Conservation (phyloP, 2,329 filamentous ascomycete species). For the Zymoseptoria crescenta region DNA sequence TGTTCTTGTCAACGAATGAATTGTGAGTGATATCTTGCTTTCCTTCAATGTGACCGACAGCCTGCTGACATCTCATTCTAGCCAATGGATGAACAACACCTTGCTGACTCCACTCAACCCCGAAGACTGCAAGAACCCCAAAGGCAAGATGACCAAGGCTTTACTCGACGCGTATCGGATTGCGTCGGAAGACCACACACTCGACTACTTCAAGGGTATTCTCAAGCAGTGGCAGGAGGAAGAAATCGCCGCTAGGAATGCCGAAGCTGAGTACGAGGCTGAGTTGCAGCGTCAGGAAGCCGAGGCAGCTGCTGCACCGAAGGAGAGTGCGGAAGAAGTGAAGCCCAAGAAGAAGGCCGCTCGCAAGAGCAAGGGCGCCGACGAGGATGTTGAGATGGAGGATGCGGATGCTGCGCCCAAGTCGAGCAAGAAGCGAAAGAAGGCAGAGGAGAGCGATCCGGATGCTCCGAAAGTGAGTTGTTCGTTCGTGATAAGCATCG, state of each 20-base stretch:
- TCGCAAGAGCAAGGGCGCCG: conserved; percentile 28
- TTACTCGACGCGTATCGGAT: conserved; percentile 72
- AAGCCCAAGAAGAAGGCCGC: conserved; percentile 37
- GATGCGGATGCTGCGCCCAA: conserved; percentile 54
- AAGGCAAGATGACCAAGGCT: conserved; percentile 72
- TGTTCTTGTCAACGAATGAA: conserved; percentile 93
- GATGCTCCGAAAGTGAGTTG: conserved; percentile 56
- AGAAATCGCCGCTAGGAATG: conserved; percentile 29
- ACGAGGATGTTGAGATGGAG: conserved; percentile 47
- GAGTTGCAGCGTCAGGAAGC: conserved; percentile 39
- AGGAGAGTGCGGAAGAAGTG: conserved; percentile 46
- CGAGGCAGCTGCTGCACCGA: conserved; percentile 28
- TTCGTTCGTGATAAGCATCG: not conserved
- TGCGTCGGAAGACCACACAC: conserved; percentile 66
- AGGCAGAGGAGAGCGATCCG: conserved; percentile 55
- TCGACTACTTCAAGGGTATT: conserved; percentile 77
- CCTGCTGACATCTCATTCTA: conserved; percentile 33
- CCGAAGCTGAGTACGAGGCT: conserved; percentile 33
- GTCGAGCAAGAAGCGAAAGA: conserved; percentile 73
- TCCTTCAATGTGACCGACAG: not conserved
- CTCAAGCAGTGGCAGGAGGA: conserved; percentile 54
- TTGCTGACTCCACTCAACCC: conserved; percentile 70
- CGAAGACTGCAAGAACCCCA: conserved; percentile 58
- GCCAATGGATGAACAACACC: conserved; percentile 85
- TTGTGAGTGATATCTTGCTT: conserved; percentile 60